Conservation (phyloP, 192 early-diverging fungal species). For the Linderina pennispora region DNA sequence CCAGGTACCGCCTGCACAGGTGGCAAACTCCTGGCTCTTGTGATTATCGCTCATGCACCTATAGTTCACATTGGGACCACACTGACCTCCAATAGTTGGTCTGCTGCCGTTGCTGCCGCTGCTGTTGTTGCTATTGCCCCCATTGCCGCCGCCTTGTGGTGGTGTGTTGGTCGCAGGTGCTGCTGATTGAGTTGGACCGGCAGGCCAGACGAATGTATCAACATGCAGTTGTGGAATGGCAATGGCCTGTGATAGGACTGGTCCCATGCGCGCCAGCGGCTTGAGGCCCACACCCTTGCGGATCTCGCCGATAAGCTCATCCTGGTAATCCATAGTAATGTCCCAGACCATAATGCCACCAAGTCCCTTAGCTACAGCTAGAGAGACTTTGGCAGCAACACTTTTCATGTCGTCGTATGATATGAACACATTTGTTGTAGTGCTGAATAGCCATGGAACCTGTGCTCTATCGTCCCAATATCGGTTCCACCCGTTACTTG, state of each 20-base stretch:
- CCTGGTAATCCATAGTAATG: slow-evolving; percentile 37
- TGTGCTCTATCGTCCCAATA: slow-evolving; percentile 52
- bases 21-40: slow-evolving; percentile 12
- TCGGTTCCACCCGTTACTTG: slow-evolving; percentile 47
- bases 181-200: neutral
- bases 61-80: slow-evolving; percentile 10
- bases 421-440: slow-evolving; percentile 54
- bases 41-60: slow-evolving; percentile 18
- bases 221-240: too few species aligned
- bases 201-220: too few species aligned
- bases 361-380: slow-evolving; percentile 46
- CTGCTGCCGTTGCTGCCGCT: neutral
- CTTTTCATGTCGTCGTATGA: slow-evolving; percentile 73
- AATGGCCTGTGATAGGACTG: too few species aligned
- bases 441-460: slow-evolving; percentile 54
- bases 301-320: too few species aligned
- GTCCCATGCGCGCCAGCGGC: too few species aligned
- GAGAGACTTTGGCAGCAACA: slow-evolving; percentile 53
- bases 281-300: too few species aligned
- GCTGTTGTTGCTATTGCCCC: slow-evolving; percentile 1
- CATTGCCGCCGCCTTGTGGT: neutral
- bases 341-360: slow-evolving; percentile 59
- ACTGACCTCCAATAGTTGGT: slow-evolving; percentile 12
- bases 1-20: slow-evolving; percentile 27
- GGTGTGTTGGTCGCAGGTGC: neutral